Evolutionary conservation across 2,329 filamentous ascomycete species (phyloP).

Genomic region (Colletotrichum sp.): DNA sequence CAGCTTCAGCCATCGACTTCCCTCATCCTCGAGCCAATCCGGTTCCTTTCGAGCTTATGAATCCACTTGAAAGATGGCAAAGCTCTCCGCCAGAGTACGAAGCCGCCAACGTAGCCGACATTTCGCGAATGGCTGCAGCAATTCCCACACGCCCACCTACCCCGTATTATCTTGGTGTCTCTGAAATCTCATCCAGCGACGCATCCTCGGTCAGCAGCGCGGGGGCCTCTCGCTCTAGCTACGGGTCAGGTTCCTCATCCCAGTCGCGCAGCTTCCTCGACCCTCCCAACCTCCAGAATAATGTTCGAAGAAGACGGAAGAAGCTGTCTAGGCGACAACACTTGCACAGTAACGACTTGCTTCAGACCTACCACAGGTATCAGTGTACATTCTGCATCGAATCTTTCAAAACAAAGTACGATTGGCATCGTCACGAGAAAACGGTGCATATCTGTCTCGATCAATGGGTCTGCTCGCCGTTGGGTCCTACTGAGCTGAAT

Average conservation of each 20-base stretch:
- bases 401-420: conserved; percentile 46
- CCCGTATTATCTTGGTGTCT: neutral
- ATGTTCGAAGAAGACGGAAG: neutral
- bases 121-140: neutral
- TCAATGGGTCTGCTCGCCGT: conserved; percentile 48
- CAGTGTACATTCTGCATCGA: conserved; percentile 53
- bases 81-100: neutral
- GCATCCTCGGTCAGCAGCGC: neutral
- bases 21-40: neutral
- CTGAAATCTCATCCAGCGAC: neutral
- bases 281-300: neutral
- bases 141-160: neutral
- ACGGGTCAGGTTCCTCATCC: neutral
- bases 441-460: conserved; percentile 49
- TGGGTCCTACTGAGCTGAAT: conserved; percentile 39
- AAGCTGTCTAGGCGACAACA: neutral
- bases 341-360: neutral
- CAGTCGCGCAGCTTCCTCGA: neutral
- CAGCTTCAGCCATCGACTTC: neutral
- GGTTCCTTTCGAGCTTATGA: neutral
- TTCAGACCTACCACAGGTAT: neutral
- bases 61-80: neutral
- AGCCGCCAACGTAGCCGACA: neutral
- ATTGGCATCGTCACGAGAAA: conserved; percentile 55
- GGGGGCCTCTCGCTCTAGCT: neutral